Percentiles rank a stretch among this genome's conserved stretches.
phyloP scores from a whole-genome alignment of 768 basidiomycete species.

The Hydnomerulius pinastri region DNA sequence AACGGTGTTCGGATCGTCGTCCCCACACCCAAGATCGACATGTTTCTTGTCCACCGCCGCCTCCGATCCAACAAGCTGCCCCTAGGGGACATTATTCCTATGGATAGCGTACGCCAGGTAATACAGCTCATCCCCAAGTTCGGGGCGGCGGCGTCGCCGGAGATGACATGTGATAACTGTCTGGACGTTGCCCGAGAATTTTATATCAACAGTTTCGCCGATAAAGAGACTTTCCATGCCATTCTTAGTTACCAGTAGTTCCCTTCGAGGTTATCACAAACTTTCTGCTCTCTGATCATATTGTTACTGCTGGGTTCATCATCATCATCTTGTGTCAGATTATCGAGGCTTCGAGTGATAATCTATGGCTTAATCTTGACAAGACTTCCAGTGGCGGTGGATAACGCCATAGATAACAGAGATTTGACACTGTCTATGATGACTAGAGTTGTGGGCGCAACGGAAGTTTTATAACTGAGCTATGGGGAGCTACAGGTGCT shows the following conservation, averaged over 20 bases:
- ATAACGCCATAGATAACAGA: not conserved
- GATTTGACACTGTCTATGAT: not conserved
- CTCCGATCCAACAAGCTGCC: not conserved
- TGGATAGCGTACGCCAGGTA: not conserved
- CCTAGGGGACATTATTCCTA: not conserved
- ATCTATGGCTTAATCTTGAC: not conserved
- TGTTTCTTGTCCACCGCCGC: not conserved
- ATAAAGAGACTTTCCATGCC: constrained; percentile 8
- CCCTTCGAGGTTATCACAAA: not conserved
- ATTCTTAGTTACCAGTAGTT: constrained; percentile 3
- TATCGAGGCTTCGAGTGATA: not conserved
- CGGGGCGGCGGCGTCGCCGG: not conserved
- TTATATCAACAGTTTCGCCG: constrained; percentile 9
- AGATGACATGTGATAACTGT: constrained; percentile 1
- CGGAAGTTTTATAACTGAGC: not conserved
- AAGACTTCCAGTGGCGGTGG: not conserved
- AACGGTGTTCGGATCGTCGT: not conserved
- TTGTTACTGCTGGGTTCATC: not conserved
- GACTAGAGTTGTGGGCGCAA: not conserved
- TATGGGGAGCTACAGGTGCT: not conserved
- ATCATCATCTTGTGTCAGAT: not conserved
- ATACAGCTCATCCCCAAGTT: constrained; percentile 5
- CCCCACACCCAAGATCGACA: not conserved
- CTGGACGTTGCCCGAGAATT: not conserved
- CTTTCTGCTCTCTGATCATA: not conserved